These are phyloP conservation scores for Cyberlindnera mycetangii DNA, from an alignment of 805 yeast species.

Conservation along the genomic window DNA sequence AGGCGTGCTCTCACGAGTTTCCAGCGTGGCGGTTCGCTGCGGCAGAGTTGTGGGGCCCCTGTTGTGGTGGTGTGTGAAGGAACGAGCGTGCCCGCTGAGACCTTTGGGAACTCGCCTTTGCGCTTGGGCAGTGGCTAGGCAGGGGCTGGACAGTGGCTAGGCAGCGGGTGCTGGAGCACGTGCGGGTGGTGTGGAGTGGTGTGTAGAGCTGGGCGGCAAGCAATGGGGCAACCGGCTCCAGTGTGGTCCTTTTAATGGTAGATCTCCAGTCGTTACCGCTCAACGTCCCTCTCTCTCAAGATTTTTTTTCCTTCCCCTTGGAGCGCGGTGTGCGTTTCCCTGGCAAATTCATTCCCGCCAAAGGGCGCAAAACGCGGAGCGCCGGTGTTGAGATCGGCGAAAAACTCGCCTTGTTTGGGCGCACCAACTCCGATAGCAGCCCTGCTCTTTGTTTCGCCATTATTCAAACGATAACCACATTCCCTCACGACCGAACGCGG, in stretches of 20 bases:
- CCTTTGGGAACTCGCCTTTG: not conserved
- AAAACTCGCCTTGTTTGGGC: not conserved
- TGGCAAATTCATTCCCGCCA: slow-evolving; percentile 3
- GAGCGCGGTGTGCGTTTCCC: not conserved
- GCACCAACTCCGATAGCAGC: not conserved
- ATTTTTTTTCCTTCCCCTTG: slow-evolving; percentile 1
- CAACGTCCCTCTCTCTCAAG: not conserved
- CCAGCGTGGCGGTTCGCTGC: not conserved
- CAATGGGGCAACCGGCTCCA: not conserved
- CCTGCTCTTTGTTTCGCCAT: not conserved
- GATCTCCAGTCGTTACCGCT: not conserved
- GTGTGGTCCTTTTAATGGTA: not conserved
- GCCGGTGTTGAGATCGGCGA: not conserved
- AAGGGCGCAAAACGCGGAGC: not conserved
- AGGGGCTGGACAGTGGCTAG: not conserved
- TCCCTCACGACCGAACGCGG: no score
- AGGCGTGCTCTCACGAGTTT: not conserved
- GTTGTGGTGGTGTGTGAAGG: not conserved
- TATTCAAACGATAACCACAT: not conserved
- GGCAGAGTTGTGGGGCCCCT: not conserved
- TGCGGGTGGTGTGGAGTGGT: not conserved
- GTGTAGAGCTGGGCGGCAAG: not conserved
- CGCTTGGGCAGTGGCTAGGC: not conserved
- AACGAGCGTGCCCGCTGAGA: slow-evolving; percentile 1
- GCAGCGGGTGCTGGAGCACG: not conserved